Conservation (phyloP, 805 yeast genomes). For the Suhomyces emberorum region DNA sequence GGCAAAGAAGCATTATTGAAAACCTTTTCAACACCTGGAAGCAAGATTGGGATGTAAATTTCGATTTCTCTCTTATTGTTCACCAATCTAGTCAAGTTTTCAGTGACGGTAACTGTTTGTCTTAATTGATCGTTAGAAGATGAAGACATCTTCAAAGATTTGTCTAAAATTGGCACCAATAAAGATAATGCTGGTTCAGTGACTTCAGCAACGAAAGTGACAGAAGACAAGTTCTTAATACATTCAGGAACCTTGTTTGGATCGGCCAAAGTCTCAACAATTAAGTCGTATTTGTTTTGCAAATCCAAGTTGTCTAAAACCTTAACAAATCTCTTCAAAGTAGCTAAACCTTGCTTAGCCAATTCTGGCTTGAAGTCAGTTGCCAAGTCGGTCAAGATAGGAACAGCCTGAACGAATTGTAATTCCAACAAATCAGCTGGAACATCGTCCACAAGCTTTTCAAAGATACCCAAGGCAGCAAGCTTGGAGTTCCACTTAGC, state of each 20-base stretch:
- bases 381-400: slow-evolving; percentile 81
- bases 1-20: slow-evolving; percentile 89
- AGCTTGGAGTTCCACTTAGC: slow-evolving; percentile 93
- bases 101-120: slow-evolving; percentile 94
- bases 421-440: slow-evolving; percentile 84
- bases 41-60: slow-evolving; percentile 74
- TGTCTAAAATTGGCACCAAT: slow-evolving; percentile 86
- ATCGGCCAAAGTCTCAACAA: slow-evolving; percentile 85
- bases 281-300: slow-evolving; percentile 74
- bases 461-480: slow-evolving; percentile 72
- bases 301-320: slow-evolving; percentile 91
- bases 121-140: slow-evolving; percentile 95
- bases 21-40: slow-evolving; percentile 91
- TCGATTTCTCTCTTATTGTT: slow-evolving; percentile 92
- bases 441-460: slow-evolving; percentile 69
- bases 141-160: slow-evolving; percentile 81
- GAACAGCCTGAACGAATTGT: slow-evolving; percentile 74
- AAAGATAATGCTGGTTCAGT: slow-evolving; percentile 92
- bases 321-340: slow-evolving; percentile 67
- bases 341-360: slow-evolving; percentile 75
- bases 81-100: slow-evolving; percentile 91
- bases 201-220: slow-evolving; percentile 97
- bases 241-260: slow-evolving; percentile 87
- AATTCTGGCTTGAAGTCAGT: slow-evolving; percentile 97
- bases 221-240: slow-evolving; percentile 84